These are phyloP conservation scores for Beauveria asiatica DNA, from an alignment of 2,329 filamentous ascomycete species.

Conservation along the genomic window DNA sequence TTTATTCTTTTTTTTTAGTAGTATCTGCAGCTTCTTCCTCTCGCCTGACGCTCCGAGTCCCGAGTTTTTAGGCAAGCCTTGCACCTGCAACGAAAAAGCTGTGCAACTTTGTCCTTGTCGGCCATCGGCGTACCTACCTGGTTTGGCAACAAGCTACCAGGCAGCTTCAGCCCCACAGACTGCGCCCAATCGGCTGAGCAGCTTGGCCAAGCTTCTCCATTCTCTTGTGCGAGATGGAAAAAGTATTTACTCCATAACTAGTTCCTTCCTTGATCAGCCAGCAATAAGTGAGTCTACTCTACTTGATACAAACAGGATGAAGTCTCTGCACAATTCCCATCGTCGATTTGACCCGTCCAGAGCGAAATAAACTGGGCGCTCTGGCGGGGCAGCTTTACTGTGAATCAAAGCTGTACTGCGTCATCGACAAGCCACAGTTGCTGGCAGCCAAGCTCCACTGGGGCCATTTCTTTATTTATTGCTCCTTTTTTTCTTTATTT, in stretches of 20 bases:
- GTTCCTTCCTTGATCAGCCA: too few relatives aligned
- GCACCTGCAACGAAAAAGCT: background rate
- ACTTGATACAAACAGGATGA: background rate
- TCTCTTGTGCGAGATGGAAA: too few relatives aligned
- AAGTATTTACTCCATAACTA: too few relatives aligned
- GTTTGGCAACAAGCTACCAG: too few relatives aligned
- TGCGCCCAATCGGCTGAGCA: too few relatives aligned
- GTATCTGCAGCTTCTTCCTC: background rate
- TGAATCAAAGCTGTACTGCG: constrained; percentile 22
- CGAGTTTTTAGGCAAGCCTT: too few relatives aligned
- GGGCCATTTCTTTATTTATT: background rate
- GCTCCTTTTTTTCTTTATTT: background rate
- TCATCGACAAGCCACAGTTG: constrained; percentile 23
- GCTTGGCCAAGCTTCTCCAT: too few relatives aligned
- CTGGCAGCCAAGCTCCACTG: background rate
- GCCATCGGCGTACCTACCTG: too few relatives aligned
- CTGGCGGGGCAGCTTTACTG: constrained; percentile 4
- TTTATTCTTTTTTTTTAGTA: too few relatives aligned
- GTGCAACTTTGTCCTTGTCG: too few relatives aligned
- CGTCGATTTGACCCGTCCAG: background rate
- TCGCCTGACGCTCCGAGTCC: background rate
- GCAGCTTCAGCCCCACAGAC: too few relatives aligned
- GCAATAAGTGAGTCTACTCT: too few relatives aligned
- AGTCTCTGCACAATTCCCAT: background rate
- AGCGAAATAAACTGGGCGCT: background rate